Base-by-base conservation (phyloP, 495 filamentous ascomycete genomes). In the Jackrogersella minutella region DNA sequence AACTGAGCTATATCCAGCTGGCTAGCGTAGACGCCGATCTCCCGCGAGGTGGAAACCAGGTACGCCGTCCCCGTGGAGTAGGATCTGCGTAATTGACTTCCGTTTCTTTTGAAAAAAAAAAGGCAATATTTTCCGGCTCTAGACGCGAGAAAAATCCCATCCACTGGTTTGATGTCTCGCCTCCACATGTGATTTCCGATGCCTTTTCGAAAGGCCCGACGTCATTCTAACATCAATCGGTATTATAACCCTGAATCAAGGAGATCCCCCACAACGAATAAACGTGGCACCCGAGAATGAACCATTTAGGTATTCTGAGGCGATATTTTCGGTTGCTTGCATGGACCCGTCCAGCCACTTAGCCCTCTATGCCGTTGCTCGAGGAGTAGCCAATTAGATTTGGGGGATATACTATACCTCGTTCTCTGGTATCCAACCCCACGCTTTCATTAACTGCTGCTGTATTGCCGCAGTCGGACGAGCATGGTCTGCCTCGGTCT, bases 381-480 rank as follows among this genome's bases (percentile, higher is more conserved):
- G 17, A 40, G 10, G 30, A 37, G 4, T 21, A n/a, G 8, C 26
- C 13, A 16, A 6, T 66, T 16, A 1, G 5, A 37, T 24, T 47
- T 30, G 1, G 24, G n/a, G 10, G 9, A 41, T 19, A 17, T 39
- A 39, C 49, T 53, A 53, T 56, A 69, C 37, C 9, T 41, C 59
- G 0, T 50, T 58, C 16, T 54, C 67, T 22, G 61, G 22, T 40
- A 49, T 36, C 77, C 77, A 80, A 7, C 77, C 74, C 79, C 79
- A 81, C 10, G 72, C 72, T 51, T 70, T 74, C 62, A 66, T 76
- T 64, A 80, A 70, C 40, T 79, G 74, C 17, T 72, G 66, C 34
- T 75, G 77, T 37, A 80, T 78, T 5, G 69, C 66, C 19, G 73
- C 69, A 14, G 81, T 84, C 10, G 81, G 81, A 49, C 81, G 77